Base-by-base conservation (phyloP, 371 early-diverging fungal genomes). In the Mucor velutinosus region DNA sequence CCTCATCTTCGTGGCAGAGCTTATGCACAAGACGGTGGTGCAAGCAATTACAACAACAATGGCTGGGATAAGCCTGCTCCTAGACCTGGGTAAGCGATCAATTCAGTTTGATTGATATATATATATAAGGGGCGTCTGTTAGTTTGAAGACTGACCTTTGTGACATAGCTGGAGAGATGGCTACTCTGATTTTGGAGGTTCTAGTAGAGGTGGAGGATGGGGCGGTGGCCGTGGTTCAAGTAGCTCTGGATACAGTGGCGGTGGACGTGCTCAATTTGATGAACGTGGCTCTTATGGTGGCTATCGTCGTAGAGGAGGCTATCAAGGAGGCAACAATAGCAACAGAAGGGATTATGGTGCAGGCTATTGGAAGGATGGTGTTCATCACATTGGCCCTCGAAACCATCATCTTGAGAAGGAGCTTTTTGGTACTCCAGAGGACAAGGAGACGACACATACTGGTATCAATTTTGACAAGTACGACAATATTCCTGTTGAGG, bases 381-480 rank as follows among this genome's bases (percentile, higher is more conserved):
- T 83, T 62, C 95, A 95, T 69, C 86, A 88, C 59, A 85, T 84
- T 59, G 90, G 87, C 21, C 79, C 82, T 63, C 85, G 87, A 64
- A 92, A 94, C 81, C 82, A 88, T 59, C 88, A 89, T 56, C 64
- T 89, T 59, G 97, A 97, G 79, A 67, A 72, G 23, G 90, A 92
- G 69, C 86, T 97, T 19, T 97, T 86, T 70, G 95, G 95, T 41
- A 65, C 72, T 51, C 75, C 83, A 39, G 90, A 92, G 51, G 90
- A 91, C 43, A 74, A 77, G 67, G 87, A 90, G 58, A 87, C 88
- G 64, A 88, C 84, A 73, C 82, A 84, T 77, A 91, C 93, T 33
- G 97, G 97, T 58, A 97, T 97, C 77, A 96, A 97, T 86, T 97
- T 97, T 88, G 94, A 94, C 66, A 95, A 94, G 76, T 97, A 97